These are phyloP conservation scores for Corymbia maculata DNA, from an alignment of 345 rosid genomes.

Conservation along the genomic window DNA sequence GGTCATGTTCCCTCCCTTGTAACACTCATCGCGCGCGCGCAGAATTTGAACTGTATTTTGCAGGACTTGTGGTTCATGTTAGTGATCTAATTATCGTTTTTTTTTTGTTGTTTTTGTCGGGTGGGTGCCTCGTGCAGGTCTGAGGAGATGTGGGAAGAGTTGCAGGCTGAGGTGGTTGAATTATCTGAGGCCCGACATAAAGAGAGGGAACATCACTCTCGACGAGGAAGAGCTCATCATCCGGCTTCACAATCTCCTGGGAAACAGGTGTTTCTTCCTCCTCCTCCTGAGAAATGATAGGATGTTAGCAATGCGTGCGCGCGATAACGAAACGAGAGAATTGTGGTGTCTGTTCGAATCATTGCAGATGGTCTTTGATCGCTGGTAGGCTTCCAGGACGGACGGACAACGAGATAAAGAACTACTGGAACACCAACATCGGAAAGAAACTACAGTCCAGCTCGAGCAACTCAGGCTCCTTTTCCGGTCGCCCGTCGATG, in stretches of 20 bases:
- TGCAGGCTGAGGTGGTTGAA: slow-evolving; percentile 27
- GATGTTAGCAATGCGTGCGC: background rate
- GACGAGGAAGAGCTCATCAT: slow-evolving; percentile 29
- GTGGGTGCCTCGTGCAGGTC: slow-evolving; percentile 1
- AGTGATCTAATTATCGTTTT: background rate
- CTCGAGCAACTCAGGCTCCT: background rate
- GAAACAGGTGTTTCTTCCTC: slow-evolving; percentile 15
- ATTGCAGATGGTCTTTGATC: slow-evolving; percentile 6
- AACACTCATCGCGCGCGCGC: background rate
- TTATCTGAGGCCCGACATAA: slow-evolving; percentile 22
- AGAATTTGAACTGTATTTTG: background rate
- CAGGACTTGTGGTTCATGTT: background rate
- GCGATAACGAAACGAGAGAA: background rate
- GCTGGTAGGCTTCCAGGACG: slow-evolving; percentile 14
- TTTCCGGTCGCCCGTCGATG: background rate
- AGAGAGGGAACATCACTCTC: slow-evolving; percentile 16
- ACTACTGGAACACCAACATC: slow-evolving; percentile 6
- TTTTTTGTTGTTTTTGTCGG: too few species aligned
- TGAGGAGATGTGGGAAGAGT: slow-evolving; percentile 26
- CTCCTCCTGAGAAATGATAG: background rate
- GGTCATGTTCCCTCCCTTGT: background rate
- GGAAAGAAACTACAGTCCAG: background rate
- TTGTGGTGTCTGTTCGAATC: background rate
- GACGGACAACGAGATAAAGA: slow-evolving; percentile 14
- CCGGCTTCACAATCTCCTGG: slow-evolving; percentile 26